These are phyloP conservation scores for Xylaria curta DNA, from an alignment of 495 filamentous ascomycete species.

Conservation along the genomic window DNA sequence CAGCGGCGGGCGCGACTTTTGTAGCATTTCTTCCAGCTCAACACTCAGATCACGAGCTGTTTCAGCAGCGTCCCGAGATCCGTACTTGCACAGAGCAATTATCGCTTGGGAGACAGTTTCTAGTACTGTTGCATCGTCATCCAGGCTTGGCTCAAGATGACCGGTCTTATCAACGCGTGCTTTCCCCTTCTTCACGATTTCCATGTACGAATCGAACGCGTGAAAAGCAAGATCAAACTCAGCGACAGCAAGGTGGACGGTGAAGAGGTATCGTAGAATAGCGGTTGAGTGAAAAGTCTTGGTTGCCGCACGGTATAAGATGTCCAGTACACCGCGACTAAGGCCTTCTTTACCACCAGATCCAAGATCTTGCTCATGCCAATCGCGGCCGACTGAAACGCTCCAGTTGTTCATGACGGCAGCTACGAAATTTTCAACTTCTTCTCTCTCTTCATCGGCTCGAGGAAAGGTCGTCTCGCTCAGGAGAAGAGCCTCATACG, in stretches of 20 bases:
- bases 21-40: constrained; percentile 68
- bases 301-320: constrained; percentile 83
- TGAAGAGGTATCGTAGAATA: constrained; percentile 86
- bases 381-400: constrained; percentile 73
- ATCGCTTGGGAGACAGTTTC: constrained; percentile 80
- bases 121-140: constrained; percentile 75
- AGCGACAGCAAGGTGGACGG: constrained; percentile 80
- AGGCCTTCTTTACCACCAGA: constrained; percentile 76
- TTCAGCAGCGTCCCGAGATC: constrained; percentile 73
- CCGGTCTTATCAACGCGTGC: constrained; percentile 80
- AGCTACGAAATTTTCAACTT: constrained; percentile 82
- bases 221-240: constrained; percentile 89
- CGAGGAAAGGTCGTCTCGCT: constrained; percentile 81
- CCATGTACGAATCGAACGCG: constrained; percentile 87
- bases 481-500: constrained; percentile 75
- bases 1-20: constrained; percentile 40
- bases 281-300: constrained; percentile 94
- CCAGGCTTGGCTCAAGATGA: constrained; percentile 71
- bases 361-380: constrained; percentile 79
- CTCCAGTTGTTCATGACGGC: constrained; percentile 85
- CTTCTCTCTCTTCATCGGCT: constrained; percentile 73
- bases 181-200: constrained; percentile 81
- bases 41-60: constrained; percentile 72
- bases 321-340: constrained; percentile 76
- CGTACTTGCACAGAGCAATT: constrained; percentile 80